Base-by-base conservation (phyloP, 371 early-diverging fungal genomes). In the Syncephalastrum racemosum region DNA sequence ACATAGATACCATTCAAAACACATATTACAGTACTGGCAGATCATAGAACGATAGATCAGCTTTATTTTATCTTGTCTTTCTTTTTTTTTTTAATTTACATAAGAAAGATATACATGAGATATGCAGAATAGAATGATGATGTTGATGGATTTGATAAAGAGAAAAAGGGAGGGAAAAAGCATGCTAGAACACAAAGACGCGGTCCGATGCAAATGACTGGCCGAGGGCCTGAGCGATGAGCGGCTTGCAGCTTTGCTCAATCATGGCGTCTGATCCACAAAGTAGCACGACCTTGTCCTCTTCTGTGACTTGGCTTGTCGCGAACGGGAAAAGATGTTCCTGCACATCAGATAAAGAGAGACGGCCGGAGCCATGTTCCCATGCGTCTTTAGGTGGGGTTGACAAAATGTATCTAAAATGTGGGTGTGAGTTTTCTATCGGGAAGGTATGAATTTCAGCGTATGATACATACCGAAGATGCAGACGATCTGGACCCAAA, bases 191-290 rank as follows among this genome's bases (percentile, higher is more conserved):
- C 20, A 65, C 66, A 65, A 70, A 73, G 15, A 70, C 59, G 45
- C 67, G 60, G 46, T 57, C 65, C 8, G 63, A 60, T 45, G 65
- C 71, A 61, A 64, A 66, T 1, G 54, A 62, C 36, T 60, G 43
- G 18, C 66, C 71, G 18, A 60, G 62, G 15, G 60, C 23, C 24
- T 77, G 54, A 16, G 57, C 47, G 42, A 81, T 54, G 54, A 48
- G 54, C 25, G 79, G 80, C 43, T 67, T 68, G 40, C 73, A 74
- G 46, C 66, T 63, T 13, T 62, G 50, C 40, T 72, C 63, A 47
- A 80, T 64, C 81, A 82, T 81, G 12, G 72, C 64, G 14, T 69
- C 64, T 15, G 79, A 78, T 3, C 79, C 82, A 58, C 82, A 82
- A 23, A 82, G 58, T 24, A 80, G 60, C 8, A 68, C 66, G 20